These are phyloP conservation scores for Caloboletus firmus DNA, from an alignment of 1,284 basidiomycete genomes.

Conservation along the genomic window DNA sequence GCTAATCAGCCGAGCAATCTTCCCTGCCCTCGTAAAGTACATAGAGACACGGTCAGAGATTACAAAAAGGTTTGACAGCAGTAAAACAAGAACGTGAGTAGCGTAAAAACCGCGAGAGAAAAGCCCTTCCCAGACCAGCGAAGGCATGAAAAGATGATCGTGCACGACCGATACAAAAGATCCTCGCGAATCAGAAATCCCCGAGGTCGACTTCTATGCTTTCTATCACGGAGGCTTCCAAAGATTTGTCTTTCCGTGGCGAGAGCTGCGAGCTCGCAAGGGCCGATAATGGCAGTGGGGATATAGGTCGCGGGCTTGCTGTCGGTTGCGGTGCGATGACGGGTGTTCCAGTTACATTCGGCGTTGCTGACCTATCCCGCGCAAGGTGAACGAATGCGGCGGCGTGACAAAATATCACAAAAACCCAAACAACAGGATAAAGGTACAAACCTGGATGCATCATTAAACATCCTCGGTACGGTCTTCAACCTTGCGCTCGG, in stretches of 20 bases:
- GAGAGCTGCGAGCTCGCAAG: constrained; percentile 21
- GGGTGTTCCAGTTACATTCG: constrained; percentile 38
- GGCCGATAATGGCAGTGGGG: constrained; percentile 41
- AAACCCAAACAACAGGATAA: constrained; percentile 13
- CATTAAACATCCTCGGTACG: constrained; percentile 51
- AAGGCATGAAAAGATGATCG: neutral
- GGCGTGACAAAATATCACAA: constrained; percentile 4
- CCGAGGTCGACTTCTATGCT: constrained; percentile 75
- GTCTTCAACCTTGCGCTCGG: constrained; percentile 65
- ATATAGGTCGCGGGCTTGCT: constrained; percentile 38
- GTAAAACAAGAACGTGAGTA: constrained; percentile 1
- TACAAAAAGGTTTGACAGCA: neutral
- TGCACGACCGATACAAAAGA: neutral
- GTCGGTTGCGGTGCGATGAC: constrained; percentile 25
- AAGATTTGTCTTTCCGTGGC: constrained; percentile 42
- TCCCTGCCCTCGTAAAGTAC: constrained; percentile 11
- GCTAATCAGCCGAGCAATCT: constrained; percentile 8
- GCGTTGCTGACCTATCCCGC: constrained; percentile 50
- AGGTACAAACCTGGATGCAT: constrained; percentile 49
- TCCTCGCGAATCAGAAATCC: constrained; percentile 53
- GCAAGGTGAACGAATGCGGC: constrained; percentile 6
- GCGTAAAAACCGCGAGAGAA: neutral
- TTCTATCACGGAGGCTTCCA: constrained; percentile 61
- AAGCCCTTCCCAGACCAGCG: neutral
- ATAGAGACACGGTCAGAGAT: neutral